phyloP scores from a whole-genome alignment of 176 grass and related monocot genomes.

The Avena insularis region DNA sequence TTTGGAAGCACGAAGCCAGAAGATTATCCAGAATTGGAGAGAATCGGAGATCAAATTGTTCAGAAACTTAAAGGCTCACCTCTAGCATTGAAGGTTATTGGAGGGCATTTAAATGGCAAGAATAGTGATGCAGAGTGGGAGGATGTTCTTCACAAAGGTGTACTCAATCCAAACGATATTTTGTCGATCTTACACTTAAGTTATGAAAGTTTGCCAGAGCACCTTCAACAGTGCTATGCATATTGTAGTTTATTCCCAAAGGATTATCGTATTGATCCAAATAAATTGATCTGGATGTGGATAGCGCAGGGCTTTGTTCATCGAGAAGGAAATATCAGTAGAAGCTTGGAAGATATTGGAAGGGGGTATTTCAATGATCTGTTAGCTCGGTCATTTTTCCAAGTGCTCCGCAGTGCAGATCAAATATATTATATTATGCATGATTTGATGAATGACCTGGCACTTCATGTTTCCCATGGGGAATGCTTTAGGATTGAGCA shows the following conservation, averaged over 20 bases:
- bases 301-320: conserved; percentile 48
- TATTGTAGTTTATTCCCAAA: conserved; percentile 48
- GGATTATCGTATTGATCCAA: conserved; percentile 20
- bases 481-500: conserved; percentile 38
- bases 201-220: conserved; percentile 32
- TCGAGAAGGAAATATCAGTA: neutral
- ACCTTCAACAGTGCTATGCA: conserved; percentile 36
- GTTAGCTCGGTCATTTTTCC: conserved; percentile 44
- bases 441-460: conserved; percentile 47
- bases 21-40: neutral
- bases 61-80: conserved; percentile 34
- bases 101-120: neutral
- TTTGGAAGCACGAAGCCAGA: neutral
- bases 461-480: conserved; percentile 33
- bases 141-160: conserved; percentile 1
- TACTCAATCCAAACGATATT: conserved; percentile 25
- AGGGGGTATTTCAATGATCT: conserved; percentile 49
- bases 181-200: conserved; percentile 4
- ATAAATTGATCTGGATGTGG: conserved; percentile 42
- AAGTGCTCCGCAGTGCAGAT: neutral
- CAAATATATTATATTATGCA: conserved; percentile 41
- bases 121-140: neutral
- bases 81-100: conserved; percentile 24
- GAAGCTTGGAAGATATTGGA: conserved; percentile 37
- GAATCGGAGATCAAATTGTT: conserved; percentile 25